Percentiles rank a stretch among this genome's conserved stretches.
phyloP scores from a whole-genome alignment of 768 basidiomycete genomes.

The Lentinula edodes region DNA sequence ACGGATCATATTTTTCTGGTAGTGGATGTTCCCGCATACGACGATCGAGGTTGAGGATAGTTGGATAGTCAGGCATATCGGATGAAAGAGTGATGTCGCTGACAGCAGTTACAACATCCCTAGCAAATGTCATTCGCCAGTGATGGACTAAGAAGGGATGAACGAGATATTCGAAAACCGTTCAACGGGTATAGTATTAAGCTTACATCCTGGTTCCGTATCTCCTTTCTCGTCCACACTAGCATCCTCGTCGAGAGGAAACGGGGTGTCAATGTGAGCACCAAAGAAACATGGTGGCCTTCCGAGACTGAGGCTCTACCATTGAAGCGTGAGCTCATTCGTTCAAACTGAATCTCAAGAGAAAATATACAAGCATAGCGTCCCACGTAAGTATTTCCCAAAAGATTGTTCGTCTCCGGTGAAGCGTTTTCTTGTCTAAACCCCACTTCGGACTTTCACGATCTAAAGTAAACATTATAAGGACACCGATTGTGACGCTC shows the following conservation, averaged over 20 bases:
- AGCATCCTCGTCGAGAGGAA: slow-evolving; percentile 24
- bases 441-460: slow-evolving; percentile 41
- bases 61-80: slow-evolving; percentile 31
- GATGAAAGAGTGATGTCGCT: slow-evolving; percentile 31
- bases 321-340: not conserved
- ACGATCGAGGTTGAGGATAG: slow-evolving; percentile 19
- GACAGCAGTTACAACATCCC: slow-evolving; percentile 20
- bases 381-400: slow-evolving; percentile 41
- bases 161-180: not conserved
- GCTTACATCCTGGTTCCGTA: not conserved
- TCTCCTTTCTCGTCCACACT: not conserved
- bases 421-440: slow-evolving; percentile 29
- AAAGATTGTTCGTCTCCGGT: slow-evolving; percentile 38
- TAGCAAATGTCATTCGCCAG: not conserved
- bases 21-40: not conserved
- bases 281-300: slow-evolving; percentile 27
- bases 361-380: slow-evolving; percentile 27
- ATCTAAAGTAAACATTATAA: slow-evolving; percentile 21
- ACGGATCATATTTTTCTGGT: not conserved
- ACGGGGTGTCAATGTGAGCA: slow-evolving; percentile 29
- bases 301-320: slow-evolving; percentile 27
- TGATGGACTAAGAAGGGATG: slow-evolving; percentile 15
- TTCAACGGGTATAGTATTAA: slow-evolving; percentile 10
- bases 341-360: not conserved
- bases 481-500: not conserved